Evolutionary conservation across 2,329 filamentous ascomycete species (phyloP).

Genomic region (Pseudocercospora crystallina): DNA sequence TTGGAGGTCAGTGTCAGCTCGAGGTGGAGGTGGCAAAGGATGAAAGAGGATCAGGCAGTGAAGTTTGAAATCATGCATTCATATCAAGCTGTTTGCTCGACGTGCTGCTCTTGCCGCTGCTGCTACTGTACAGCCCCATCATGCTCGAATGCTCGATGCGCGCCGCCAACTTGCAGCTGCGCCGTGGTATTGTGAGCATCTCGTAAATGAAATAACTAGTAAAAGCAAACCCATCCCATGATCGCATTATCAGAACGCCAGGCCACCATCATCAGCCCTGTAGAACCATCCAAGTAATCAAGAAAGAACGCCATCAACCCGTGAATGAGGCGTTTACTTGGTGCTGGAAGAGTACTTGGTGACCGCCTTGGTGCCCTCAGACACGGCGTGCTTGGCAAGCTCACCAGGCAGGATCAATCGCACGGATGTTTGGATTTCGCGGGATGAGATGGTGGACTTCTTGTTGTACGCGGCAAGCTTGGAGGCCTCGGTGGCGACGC

Average conservation of each 20-base stretch:
- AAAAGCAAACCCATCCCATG: conserved; percentile 47
- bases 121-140: conserved; percentile 36
- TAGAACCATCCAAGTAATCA: conserved; percentile 18
- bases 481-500: conserved; percentile 95
- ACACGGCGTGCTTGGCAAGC: conserved; percentile 98
- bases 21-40: conserved; percentile 3
- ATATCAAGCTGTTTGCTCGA: conserved; percentile 30
- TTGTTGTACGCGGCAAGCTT: conserved; percentile 99
- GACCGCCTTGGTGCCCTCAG: conserved; percentile 98
- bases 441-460: conserved; percentile 99
- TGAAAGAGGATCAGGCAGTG: conserved; percentile 11
- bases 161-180: conserved; percentile 24
- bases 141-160: conserved; percentile 24
- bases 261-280: conserved; percentile 39
- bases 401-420: conserved; percentile 97
- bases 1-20: conserved; percentile 3
- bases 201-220: conserved; percentile 26
- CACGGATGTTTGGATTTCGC: conserved; percentile 99
- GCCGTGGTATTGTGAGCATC: conserved; percentile 32
- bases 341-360: conserved; percentile 99
- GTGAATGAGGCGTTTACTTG: conserved; percentile 69
- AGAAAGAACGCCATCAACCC: conserved; percentile 46
- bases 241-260: conserved; percentile 54
- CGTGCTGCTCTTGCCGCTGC: conserved; percentile 30
- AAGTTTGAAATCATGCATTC: conserved; percentile 37